These are phyloP conservation scores for Mycena amicta DNA, from an alignment of 768 basidiomycete genomes.

Conservation along the genomic window DNA sequence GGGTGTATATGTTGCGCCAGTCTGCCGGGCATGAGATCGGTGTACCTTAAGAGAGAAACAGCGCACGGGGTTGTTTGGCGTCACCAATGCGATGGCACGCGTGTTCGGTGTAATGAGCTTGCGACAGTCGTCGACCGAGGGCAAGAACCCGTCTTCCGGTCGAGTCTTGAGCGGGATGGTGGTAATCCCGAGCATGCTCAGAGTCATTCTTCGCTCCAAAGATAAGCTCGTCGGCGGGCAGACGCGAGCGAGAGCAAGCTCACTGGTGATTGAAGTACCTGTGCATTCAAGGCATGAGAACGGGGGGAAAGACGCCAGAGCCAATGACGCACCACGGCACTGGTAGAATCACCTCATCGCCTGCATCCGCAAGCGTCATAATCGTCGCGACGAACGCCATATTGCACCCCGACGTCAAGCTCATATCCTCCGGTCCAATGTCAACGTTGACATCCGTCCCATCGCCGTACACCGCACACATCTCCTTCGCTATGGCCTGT, in stretches of 20 bases:
- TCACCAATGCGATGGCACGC: constrained; percentile 71
- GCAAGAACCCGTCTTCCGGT: constrained; percentile 58
- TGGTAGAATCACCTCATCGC: constrained; percentile 74
- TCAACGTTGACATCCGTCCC: constrained; percentile 52
- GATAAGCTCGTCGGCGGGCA: background rate
- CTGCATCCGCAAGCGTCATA: constrained; percentile 67
- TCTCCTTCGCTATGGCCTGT: constrained; percentile 58
- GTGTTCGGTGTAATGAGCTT: constrained; percentile 59
- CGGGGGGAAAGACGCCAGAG: background rate
- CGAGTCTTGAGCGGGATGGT: constrained; percentile 56
- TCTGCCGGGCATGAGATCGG: constrained; percentile 37
- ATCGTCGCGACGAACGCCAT: constrained; percentile 66
- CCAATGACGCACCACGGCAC: constrained; percentile 57
- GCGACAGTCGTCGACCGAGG: constrained; percentile 53
- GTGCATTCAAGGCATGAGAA: background rate
- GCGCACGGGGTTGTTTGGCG: constrained; percentile 76
- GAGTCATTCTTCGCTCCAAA: constrained; percentile 78
- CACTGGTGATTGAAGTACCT: constrained; percentile 74
- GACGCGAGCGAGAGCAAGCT: too few species aligned
- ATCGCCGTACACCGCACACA: constrained; percentile 57
- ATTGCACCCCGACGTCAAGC: constrained; percentile 72
- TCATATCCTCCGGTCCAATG: constrained; percentile 58
- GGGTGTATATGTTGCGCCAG: constrained; percentile 69
- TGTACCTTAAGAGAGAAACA: background rate
- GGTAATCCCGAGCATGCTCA: constrained; percentile 63